Conservation (phyloP, 108 stramenopile species). For the Cyclostephanos tholiformis region DNA sequence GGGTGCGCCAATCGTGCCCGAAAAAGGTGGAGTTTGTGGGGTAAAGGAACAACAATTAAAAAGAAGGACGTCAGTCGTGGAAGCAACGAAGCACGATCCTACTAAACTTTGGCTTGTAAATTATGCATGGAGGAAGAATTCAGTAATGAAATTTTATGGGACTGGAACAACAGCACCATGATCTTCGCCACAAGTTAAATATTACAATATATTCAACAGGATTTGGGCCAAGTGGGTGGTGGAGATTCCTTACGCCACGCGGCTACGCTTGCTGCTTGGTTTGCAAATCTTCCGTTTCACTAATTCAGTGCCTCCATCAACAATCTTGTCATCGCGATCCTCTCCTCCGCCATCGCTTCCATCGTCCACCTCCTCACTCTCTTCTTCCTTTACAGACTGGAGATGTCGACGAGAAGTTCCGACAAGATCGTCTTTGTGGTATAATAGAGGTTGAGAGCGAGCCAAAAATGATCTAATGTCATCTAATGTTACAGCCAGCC, state of each 20-base stretch:
- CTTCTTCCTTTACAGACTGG: slow-evolving; percentile 49
- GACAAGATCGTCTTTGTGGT: slow-evolving; percentile 14
- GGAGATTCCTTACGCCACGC: not conserved
- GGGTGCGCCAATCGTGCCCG: too few species aligned
- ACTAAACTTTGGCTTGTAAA: too few species aligned
- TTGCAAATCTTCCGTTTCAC: slow-evolving; percentile 7
- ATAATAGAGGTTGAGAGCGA: not conserved
- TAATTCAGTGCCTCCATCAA: slow-evolving; percentile 17
- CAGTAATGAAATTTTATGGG: too few species aligned
- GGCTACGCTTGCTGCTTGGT: slow-evolving; percentile 11
- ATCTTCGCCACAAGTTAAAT: too few species aligned
- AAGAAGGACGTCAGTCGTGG: too few species aligned
- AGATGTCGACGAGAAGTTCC: slow-evolving; percentile 12
- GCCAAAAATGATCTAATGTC: slow-evolving; percentile 8
- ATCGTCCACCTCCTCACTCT: slow-evolving; percentile 32
- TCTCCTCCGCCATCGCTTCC: slow-evolving; percentile 30
- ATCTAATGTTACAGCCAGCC: slow-evolving; percentile 11
- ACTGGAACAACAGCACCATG: too few species aligned
- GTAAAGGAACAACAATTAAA: too few species aligned
- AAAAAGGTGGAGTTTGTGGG: too few species aligned
- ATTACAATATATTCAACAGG: not conserved
- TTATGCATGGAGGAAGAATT: too few species aligned
- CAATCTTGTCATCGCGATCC: slow-evolving; percentile 7
- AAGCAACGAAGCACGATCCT: too few species aligned
- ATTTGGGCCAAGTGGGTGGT: not conserved